Evolutionary conservation across 2,329 filamentous ascomycete species (phyloP), one percentile per base, ranked within the genome.

Genomic region (Ophiostoma australiae): DNA sequence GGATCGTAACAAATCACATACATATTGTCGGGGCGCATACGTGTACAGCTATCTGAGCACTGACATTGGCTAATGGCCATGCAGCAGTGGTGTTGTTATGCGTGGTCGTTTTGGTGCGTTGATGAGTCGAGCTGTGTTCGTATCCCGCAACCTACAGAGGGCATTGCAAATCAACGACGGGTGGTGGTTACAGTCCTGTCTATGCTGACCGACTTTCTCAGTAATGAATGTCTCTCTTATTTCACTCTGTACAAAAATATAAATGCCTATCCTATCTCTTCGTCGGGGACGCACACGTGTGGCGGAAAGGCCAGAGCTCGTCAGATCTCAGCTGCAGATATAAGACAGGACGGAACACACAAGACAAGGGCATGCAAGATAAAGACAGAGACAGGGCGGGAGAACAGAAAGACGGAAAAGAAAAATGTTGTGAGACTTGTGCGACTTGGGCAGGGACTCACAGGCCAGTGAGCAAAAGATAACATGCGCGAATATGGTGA

Each of bases 321-420:
- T 68, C 67, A 68, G 41, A 55, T 68, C 27, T 68, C 67, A 55
- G 27, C 67, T 68, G 67, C 67, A 55, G 41, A 7, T n/a, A 20
- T 13, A 23, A 23, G 33, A 48, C 44, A 48, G 17, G 10, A n/a
- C 37, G 17, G 61, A 27, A 58, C 8, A 58, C n/a, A n/a, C n/a
- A n/a, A 58, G 52, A 58, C n/a, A 58, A 58, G 52, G 44, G 44
- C 6, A 27, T 4, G n/a, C 23, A 27, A 48, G 15, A 58, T 17
- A 23, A 3, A 55, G 15, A 11, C 23, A 58, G 23, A 11, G 10
- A 11, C 10, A 58, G 23, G 52, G 8, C 20, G n/a, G 48, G 48
- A 23, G 48, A 8, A 23, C n/a, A 6, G n/a, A 23, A 55, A 55
- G n/a, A 10, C 13, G 11, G 44, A 48, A 48, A 52, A 20, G 17